phyloP scores from a whole-genome alignment of 169 alveolate genomes.

The Plasmodium vivax region DNA sequence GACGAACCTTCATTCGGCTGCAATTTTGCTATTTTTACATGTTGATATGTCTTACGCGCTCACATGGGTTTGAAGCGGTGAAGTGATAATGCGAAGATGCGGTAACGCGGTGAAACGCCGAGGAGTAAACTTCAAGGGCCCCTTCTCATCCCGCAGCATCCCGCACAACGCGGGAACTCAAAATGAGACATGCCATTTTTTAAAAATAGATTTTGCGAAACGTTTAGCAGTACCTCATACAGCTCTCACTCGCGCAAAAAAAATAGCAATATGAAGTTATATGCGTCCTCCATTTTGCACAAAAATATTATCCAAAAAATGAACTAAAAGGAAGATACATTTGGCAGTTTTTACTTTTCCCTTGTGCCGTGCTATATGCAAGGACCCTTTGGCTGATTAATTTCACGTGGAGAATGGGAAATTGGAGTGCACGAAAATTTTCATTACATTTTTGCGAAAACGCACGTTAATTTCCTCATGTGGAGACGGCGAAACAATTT shows the following conservation, averaged over 20 bases:
- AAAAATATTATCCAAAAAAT: not conserved
- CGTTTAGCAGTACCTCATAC: not conserved
- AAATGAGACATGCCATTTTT: not conserved
- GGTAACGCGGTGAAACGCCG: not conserved
- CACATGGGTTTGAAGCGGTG: not conserved
- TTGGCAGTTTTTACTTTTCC: not conserved
- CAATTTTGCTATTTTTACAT: not conserved
- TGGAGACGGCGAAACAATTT: not conserved
- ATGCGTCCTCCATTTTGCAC: not conserved
- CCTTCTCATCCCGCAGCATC: not conserved
- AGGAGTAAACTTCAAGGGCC: not conserved
- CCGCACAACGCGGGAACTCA: not conserved
- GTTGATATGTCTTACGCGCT: not conserved
- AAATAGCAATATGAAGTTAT: not conserved
- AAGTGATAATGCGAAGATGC: not conserved
- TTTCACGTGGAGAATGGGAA: not conserved
- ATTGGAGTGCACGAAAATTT: not conserved
- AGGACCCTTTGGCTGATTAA: not conserved
- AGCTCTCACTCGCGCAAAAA: not conserved
- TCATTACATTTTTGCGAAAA: not conserved
- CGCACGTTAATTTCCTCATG: not conserved
- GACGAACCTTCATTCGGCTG: not conserved
- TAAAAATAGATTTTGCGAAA: not conserved
- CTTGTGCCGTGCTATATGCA: not conserved
- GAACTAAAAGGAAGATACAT: not conserved